Percentiles rank a stretch among this genome's conserved stretches.
Evolutionary conservation across 163 green algal species (phyloP).

Genomic region (Smithsoniella earleae): DNA sequence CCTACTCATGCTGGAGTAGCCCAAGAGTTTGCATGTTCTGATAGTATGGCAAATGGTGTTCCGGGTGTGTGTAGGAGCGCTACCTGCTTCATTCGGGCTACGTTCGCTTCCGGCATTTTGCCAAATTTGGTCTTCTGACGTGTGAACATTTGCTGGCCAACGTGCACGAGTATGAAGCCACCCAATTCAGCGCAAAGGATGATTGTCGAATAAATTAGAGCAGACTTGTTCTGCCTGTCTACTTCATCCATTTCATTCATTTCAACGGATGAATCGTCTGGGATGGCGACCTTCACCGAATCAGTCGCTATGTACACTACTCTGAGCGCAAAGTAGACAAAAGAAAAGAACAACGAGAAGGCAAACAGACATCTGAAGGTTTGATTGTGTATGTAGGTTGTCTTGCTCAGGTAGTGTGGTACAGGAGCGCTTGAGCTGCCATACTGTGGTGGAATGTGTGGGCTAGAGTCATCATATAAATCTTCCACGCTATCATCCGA

Average conservation of each 20-base stretch:
- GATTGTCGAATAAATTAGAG: slow-evolving; percentile 14
- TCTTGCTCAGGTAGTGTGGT: slow-evolving; percentile 18
- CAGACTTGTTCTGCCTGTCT: slow-evolving; percentile 10
- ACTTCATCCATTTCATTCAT: no score
- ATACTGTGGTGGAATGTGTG: no score
- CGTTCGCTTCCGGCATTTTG: slow-evolving; percentile 11
- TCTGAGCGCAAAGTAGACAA: slow-evolving; percentile 19
- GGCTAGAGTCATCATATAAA: no score
- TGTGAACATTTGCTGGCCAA: slow-evolving; percentile 31
- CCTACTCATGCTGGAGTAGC: no score
- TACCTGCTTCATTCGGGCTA: neutral
- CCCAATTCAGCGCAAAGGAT: slow-evolving; percentile 8
- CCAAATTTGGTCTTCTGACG: slow-evolving; percentile 13
- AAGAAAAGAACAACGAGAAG: slow-evolving; percentile 6
- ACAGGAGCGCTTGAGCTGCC: neutral
- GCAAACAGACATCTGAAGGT: slow-evolving; percentile 23
- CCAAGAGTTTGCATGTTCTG: no score
- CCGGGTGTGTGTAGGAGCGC: neutral
- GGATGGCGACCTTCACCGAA: neutral
- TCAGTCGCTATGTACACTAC: slow-evolving; percentile 22
- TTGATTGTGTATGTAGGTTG: slow-evolving; percentile 4
- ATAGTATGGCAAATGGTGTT: no score
- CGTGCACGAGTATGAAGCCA: slow-evolving; percentile 17
- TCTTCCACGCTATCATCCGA: no score
- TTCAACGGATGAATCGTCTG: neutral